Evolutionary conservation across 345 rosid genomes (phyloP).

Genomic region (Brassica cretica): DNA sequence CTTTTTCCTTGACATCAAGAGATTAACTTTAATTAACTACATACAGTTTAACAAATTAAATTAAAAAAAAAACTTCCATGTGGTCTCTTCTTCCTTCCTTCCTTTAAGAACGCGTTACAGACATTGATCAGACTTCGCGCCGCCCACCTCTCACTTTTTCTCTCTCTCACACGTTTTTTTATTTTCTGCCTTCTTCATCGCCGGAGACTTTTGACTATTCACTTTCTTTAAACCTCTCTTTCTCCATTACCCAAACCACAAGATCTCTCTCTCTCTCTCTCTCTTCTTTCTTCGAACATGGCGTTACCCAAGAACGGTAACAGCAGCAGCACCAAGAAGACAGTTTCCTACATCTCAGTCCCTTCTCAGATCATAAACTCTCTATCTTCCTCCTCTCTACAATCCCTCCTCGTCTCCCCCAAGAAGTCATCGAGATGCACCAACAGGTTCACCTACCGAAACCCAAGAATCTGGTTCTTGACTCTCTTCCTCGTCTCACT

Average conservation of each 20-base stretch:
- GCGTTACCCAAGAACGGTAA: slow-evolving; percentile 44
- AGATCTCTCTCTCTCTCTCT: background rate
- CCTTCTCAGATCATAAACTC: slow-evolving; percentile 74
- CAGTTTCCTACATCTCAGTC: slow-evolving; percentile 62
- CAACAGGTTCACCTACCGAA: slow-evolving; percentile 42
- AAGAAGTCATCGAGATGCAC: slow-evolving; percentile 50
- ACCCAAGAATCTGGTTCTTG: slow-evolving; percentile 62
- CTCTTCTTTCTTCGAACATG: slow-evolving; percentile 39
- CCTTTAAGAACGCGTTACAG: slow-evolving; percentile 45
- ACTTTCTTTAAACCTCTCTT: background rate
- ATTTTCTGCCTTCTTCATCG: slow-evolving; percentile 18
- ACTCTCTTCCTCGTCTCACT: slow-evolving; percentile 65
- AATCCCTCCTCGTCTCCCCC: slow-evolving; percentile 70
- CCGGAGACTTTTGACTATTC: slow-evolving; percentile 5
- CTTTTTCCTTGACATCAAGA: background rate
- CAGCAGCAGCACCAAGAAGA: slow-evolving; percentile 43
- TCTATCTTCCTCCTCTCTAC: slow-evolving; percentile 70
- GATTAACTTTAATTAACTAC: slow-evolving; percentile 4
- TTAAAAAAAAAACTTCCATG: slow-evolving; percentile 26
- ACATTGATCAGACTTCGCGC: slow-evolving; percentile 46
- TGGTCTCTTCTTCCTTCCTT: slow-evolving; percentile 25
- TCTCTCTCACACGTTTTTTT: slow-evolving; percentile 40
- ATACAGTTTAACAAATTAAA: slow-evolving; percentile 20
- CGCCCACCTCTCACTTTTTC: slow-evolving; percentile 35
- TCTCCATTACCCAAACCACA: background rate